A percentile compares a stretch with the other conserved stretches of the same genome.
Conservation (phyloP, 176 grass and related monocot genomes). For the Hsuehochloa calcarea region DNA sequence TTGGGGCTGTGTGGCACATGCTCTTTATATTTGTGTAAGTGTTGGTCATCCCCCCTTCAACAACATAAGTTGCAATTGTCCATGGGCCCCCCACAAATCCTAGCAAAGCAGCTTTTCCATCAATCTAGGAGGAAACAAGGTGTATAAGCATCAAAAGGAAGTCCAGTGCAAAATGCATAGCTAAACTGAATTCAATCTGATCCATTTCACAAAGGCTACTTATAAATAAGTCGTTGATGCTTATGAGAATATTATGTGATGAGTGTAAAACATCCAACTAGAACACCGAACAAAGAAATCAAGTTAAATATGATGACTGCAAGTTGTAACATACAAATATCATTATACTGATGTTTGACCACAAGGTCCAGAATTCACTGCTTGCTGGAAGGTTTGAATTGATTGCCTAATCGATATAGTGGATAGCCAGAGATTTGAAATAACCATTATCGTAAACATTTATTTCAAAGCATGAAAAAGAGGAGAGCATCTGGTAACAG, state of each 20-base stretch:
- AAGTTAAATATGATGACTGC: not conserved
- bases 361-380: constrained; percentile 4
- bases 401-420: not conserved
- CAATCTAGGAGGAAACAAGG: constrained; percentile 55
- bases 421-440: not conserved
- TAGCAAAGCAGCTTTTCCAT: constrained; percentile 77
- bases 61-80: constrained; percentile 97
- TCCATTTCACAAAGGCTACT: constrained; percentile 17
- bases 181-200: not conserved
- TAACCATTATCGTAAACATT: not conserved
- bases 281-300: not conserved
- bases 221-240: constrained; percentile 19
- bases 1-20: constrained; percentile 88
- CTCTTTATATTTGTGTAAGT: constrained; percentile 91
- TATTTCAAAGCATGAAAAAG: constrained; percentile 20
- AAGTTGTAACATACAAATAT: constrained; percentile 2
- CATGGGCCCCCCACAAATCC: constrained; percentile 98
- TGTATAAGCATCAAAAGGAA: constrained; percentile 27
- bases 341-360: constrained; percentile 1
- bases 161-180: not conserved
- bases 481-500: not conserved
- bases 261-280: not conserved
- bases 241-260: not conserved
- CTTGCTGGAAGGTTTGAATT: not conserved
- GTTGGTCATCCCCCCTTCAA: constrained; percentile 87